A percentile compares a stretch with the other conserved stretches of the same genome.
These are phyloP conservation scores for Gillenia trifoliata DNA, from an alignment of 306 rosid genomes.

Conservation along the genomic window DNA sequence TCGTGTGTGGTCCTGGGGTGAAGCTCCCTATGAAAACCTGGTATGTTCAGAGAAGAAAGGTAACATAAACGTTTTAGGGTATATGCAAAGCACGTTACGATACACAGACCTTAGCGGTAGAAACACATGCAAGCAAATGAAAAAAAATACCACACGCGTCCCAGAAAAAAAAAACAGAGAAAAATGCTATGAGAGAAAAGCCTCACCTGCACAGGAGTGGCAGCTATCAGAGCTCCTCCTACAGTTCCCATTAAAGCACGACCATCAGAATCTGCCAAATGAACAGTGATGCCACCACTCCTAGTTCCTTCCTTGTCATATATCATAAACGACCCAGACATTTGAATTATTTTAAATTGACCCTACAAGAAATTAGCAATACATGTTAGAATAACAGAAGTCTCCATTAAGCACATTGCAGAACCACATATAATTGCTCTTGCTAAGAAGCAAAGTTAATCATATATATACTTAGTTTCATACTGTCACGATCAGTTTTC, in stretches of 20 bases:
- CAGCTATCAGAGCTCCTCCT: conserved; percentile 71
- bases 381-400: background rate
- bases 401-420: background rate
- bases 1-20: too few species aligned
- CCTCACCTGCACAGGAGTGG: conserved; percentile 74
- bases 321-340: conserved; percentile 79
- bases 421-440: conserved; percentile 1
- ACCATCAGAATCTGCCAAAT: conserved; percentile 70
- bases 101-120: background rate
- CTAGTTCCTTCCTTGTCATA: conserved; percentile 67
- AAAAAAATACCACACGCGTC: background rate
- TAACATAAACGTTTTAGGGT: too few species aligned
- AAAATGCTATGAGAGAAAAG: background rate
- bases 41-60: too few species aligned
- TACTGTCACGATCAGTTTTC: background rate
- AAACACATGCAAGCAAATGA: background rate
- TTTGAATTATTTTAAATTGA: conserved; percentile 67
- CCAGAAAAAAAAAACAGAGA: background rate
- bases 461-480: background rate
- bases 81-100: too few species aligned
- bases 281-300: conserved; percentile 75
- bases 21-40: too few species aligned
- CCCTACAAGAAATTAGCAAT: conserved; percentile 45
- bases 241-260: conserved; percentile 76
- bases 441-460: background rate